phyloP scores from a whole-genome alignment of 1,139 yeast species.

The Diutina mesorugosa region DNA sequence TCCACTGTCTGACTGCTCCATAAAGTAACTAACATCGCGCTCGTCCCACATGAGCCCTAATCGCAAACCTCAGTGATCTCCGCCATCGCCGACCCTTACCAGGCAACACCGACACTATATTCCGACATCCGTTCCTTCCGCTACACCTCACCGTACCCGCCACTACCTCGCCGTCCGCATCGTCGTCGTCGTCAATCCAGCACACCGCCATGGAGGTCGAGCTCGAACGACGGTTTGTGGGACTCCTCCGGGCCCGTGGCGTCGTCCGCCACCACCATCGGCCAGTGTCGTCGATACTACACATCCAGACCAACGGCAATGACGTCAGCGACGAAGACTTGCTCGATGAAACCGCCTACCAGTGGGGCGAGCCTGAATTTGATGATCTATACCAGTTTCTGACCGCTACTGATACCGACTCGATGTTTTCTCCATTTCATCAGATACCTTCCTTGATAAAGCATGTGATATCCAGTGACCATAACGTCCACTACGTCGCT shows the following conservation, averaged over 20 bases:
- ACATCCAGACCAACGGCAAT: neutral
- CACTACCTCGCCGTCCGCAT: neutral
- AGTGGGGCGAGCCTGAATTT: neutral
- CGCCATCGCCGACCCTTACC: neutral
- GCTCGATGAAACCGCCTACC: neutral
- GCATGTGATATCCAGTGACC: neutral
- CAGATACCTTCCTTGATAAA: neutral
- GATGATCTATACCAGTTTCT: neutral
- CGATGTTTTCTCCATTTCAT: neutral
- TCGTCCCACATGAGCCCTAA: no score
- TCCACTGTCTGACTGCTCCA: no score
- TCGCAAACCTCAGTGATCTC: neutral
- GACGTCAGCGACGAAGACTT: neutral
- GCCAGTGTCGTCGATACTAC: neutral
- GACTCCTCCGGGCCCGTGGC: neutral
- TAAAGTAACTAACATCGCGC: no score
- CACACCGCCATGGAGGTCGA: neutral
- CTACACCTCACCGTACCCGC: neutral
- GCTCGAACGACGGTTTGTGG: neutral
- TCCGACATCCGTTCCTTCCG: neutral
- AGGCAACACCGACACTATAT: neutral
- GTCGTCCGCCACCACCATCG: neutral
- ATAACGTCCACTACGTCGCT: neutral
- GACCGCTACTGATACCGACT: neutral
- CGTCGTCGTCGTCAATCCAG: neutral